phyloP scores from a whole-genome alignment of 1,284 basidiomycete genomes.

The Irpex rosettiformis region DNA sequence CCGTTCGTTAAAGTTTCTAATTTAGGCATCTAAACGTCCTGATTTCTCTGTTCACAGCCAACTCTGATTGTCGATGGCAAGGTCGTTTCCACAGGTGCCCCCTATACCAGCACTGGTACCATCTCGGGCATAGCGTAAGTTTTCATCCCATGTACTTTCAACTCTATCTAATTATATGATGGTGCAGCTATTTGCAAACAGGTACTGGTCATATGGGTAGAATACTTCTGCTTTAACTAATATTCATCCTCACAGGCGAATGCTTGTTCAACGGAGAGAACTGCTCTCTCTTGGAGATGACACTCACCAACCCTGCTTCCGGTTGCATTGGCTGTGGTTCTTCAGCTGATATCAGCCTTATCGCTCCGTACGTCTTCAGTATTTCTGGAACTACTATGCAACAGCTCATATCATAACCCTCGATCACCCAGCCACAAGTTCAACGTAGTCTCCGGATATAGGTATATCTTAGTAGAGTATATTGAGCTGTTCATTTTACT shows the following conservation, averaged over 20 bases:
- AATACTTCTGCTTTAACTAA: neutral
- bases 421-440: constrained; percentile 27
- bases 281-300: constrained; percentile 41
- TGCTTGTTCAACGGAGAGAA: constrained; percentile 41
- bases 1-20: constrained; percentile 24
- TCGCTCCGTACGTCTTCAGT: constrained; percentile 33
- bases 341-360: constrained; percentile 42
- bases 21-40: too few species aligned
- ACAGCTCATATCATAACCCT: neutral
- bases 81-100: constrained; percentile 31
- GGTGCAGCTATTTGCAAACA: constrained; percentile 29
- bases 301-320: constrained; percentile 35
- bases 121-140: constrained; percentile 34
- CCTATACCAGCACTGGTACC: constrained; percentile 28
- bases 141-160: neutral
- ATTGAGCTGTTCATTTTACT: neutral
- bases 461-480: constrained; percentile 12
- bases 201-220: constrained; percentile 14
- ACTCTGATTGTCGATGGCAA: constrained; percentile 29
- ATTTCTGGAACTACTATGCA: neutral
- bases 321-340: constrained; percentile 36
- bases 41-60: constrained; percentile 24
- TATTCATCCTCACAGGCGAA: constrained; percentile 17
- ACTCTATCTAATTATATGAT: neutral
- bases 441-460: constrained; percentile 30